A percentile compares a stretch with the other conserved stretches of the same genome.
Evolutionary conservation across 2,329 filamentous ascomycete species (phyloP).

Genomic region (Penicillium olsonii): DNA sequence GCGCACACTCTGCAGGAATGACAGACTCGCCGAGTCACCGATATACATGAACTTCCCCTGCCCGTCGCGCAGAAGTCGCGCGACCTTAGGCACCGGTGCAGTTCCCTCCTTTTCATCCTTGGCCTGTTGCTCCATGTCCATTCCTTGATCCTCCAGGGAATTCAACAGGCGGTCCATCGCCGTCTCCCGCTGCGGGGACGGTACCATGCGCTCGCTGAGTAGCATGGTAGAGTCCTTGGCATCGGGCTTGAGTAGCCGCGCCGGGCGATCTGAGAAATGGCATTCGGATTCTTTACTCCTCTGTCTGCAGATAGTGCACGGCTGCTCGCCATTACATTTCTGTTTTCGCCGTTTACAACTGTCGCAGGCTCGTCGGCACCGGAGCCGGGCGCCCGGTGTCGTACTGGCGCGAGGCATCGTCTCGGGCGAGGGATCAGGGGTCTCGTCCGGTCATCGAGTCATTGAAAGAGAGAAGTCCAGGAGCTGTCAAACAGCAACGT

Average conservation of each 20-base stretch:
- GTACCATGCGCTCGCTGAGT: slow-evolving; percentile 32
- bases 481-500: too few relatives aligned
- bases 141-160: slow-evolving; percentile 34
- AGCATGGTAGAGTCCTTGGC: slow-evolving; percentile 34
- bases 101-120: slow-evolving; percentile 35
- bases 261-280: slow-evolving; percentile 42
- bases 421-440: slow-evolving; percentile 2
- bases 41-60: slow-evolving; percentile 58
- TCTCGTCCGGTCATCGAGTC: slow-evolving; percentile 13
- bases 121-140: slow-evolving; percentile 30
- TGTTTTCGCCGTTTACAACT: slow-evolving; percentile 52
- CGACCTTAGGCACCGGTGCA: slow-evolving; percentile 40
- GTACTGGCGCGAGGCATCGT: slow-evolving; percentile 35
- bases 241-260: slow-evolving; percentile 35
- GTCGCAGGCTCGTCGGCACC: slow-evolving; percentile 45
- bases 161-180: slow-evolving; percentile 38
- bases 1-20: slow-evolving; percentile 55
- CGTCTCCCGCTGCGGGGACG: slow-evolving; percentile 34
- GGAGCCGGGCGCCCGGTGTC: slow-evolving; percentile 32
- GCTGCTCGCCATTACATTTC: slow-evolving; percentile 54
- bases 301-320: slow-evolving; percentile 53
- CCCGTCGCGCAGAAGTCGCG: slow-evolving; percentile 52
- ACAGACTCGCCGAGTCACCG: slow-evolving; percentile 55
- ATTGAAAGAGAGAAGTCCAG: too few relatives aligned
- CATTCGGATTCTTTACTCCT: slow-evolving; percentile 45